Conservation (phyloP, 2,329 filamentous ascomycete species). For the Arthroderma sp. region DNA sequence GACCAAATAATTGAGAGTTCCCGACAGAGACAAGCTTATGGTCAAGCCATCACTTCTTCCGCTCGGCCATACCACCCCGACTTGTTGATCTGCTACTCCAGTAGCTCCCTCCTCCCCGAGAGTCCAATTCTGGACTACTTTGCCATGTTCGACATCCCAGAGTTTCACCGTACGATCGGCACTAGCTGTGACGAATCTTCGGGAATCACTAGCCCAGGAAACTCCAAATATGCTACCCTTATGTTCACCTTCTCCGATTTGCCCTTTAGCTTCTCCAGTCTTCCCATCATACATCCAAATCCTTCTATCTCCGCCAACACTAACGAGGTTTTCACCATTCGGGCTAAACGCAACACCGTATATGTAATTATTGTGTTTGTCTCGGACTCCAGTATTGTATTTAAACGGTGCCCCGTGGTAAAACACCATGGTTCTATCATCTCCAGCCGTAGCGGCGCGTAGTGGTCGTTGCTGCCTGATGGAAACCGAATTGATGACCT, state of each 20-base stretch:
- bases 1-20: slow-evolving; percentile 79
- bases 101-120: slow-evolving; percentile 49
- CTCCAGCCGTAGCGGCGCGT: slow-evolving; percentile 77
- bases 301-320: slow-evolving; percentile 79
- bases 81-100: slow-evolving; percentile 72
- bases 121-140: slow-evolving; percentile 68
- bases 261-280: slow-evolving; percentile 68
- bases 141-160: slow-evolving; percentile 77
- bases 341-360: slow-evolving; percentile 82
- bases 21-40: slow-evolving; percentile 77
- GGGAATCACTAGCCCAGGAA: slow-evolving; percentile 79
- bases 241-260: slow-evolving; percentile 63
- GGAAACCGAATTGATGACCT: slow-evolving; percentile 79
- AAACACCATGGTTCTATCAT: slow-evolving; percentile 83
- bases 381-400: slow-evolving; percentile 71
- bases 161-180: slow-evolving; percentile 90
- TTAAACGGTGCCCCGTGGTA: slow-evolving; percentile 93
- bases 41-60: slow-evolving; percentile 74
- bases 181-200: slow-evolving; percentile 76
- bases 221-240: slow-evolving; percentile 87
- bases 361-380: slow-evolving; percentile 77
- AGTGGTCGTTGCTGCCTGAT: slow-evolving; percentile 84
- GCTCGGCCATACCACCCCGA: slow-evolving; percentile 81
- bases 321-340: slow-evolving; percentile 69
- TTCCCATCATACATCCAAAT: slow-evolving; percentile 96